phyloP scores from a whole-genome alignment of 2,329 filamentous ascomycete genomes.

The Penicillium rolfsii region DNA sequence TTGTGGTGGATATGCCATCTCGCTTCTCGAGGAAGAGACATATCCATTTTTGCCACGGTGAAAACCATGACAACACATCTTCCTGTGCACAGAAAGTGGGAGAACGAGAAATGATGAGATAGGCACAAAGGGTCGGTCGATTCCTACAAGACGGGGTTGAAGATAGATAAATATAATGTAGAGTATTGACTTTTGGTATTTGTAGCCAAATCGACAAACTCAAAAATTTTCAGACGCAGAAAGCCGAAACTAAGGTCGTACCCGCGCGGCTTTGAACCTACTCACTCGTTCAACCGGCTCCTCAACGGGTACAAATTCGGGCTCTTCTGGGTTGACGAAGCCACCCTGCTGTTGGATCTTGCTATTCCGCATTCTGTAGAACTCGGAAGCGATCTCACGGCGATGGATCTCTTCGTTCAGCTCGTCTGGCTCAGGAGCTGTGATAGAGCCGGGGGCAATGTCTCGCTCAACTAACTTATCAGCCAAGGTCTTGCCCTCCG shows the following conservation, averaged over 20 bases:
- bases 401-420: slow-evolving; percentile 73
- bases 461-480: slow-evolving; percentile 60
- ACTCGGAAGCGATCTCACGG: slow-evolving; percentile 78
- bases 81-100: slow-evolving; percentile 3
- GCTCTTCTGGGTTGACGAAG: slow-evolving; percentile 73
- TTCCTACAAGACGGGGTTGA: not conserved
- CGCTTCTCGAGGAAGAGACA: slow-evolving; percentile 10
- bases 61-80: slow-evolving; percentile 10
- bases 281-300: slow-evolving; percentile 52
- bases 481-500: slow-evolving; percentile 59
- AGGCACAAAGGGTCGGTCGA: too few species aligned
- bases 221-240: not conserved
- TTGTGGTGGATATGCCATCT: slow-evolving; percentile 11
- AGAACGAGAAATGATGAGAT: not conserved
- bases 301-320: slow-evolving; percentile 68
- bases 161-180: slow-evolving; percentile 2
- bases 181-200: slow-evolving; percentile 8
- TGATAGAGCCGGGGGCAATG: slow-evolving; percentile 34
- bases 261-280: slow-evolving; percentile 52
- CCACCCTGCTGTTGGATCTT: slow-evolving; percentile 83
- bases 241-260: slow-evolving; percentile 23
- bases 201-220: slow-evolving; percentile 1
- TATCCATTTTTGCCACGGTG: slow-evolving; percentile 12
- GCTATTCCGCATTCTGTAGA: slow-evolving; percentile 78
- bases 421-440: slow-evolving; percentile 61